These are phyloP conservation scores for Rhinocladiella similis DNA, from an alignment of 2,329 filamentous ascomycete genomes.

Conservation along the genomic window DNA sequence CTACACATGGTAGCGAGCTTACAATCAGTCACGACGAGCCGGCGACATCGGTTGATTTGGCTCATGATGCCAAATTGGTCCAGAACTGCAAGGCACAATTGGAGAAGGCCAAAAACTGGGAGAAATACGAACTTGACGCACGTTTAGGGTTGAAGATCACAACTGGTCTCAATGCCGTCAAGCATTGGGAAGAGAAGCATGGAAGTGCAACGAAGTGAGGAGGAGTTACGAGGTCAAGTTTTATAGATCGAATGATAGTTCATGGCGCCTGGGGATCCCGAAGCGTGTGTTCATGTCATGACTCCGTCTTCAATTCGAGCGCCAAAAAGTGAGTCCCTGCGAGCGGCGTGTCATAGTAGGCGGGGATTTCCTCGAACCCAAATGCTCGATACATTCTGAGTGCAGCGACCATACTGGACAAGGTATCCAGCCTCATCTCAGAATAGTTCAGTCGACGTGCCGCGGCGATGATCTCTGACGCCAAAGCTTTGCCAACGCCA, in stretches of 20 bases:
- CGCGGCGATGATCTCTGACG: slow-evolving; percentile 44
- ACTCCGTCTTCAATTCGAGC: slow-evolving; percentile 26
- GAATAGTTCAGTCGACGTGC: slow-evolving; percentile 52
- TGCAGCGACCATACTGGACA: slow-evolving; percentile 54
- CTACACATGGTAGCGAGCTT: slow-evolving; percentile 33
- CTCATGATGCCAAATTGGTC: slow-evolving; percentile 43
- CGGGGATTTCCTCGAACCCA: slow-evolving; percentile 53
- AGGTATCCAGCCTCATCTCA: slow-evolving; percentile 57
- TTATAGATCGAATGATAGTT: neutral
- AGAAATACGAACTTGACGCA: slow-evolving; percentile 62
- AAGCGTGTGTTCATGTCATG: neutral
- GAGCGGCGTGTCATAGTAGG: slow-evolving; percentile 59
- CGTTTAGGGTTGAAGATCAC: slow-evolving; percentile 53
- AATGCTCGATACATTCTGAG: slow-evolving; percentile 49
- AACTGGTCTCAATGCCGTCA: slow-evolving; percentile 45
- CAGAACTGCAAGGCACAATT: slow-evolving; percentile 57
- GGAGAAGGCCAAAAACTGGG: slow-evolving; percentile 60
- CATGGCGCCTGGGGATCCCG: neutral
- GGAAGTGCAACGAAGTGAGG: slow-evolving; percentile 2
- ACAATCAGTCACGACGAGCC: slow-evolving; percentile 9
- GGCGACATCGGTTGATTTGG: slow-evolving; percentile 21
- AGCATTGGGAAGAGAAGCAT: slow-evolving; percentile 41
- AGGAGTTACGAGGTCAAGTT: neutral
- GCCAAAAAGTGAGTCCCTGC: slow-evolving; percentile 55
- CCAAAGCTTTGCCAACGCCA: slow-evolving; percentile 51